Conservation (phyloP, 768 basidiomycete genomes). For the Paxillus involutus region DNA sequence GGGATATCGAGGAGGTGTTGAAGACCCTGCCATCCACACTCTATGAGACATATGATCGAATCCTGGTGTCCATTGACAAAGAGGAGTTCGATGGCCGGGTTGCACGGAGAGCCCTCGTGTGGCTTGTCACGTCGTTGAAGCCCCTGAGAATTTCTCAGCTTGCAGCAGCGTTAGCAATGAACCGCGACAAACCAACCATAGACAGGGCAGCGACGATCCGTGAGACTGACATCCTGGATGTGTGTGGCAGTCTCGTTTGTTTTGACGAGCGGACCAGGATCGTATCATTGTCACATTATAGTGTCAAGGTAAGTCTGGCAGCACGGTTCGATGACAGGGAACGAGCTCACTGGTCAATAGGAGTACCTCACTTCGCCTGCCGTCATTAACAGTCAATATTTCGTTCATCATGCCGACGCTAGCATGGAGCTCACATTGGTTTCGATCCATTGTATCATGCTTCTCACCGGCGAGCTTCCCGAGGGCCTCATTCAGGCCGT, state of each 20-base stretch:
- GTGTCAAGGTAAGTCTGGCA: background rate
- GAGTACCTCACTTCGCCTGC: background rate
- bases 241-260: constrained; percentile 2
- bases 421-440: background rate
- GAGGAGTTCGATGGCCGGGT: too few relatives aligned
- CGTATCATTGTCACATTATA: constrained; percentile 1
- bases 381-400: background rate
- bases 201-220: background rate
- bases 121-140: background rate
- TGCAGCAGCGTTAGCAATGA: background rate
- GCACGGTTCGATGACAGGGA: background rate
- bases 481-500: background rate
- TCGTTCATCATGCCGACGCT: background rate
- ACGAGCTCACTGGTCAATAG: background rate
- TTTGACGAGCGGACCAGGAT: background rate
- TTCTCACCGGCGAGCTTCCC: background rate
- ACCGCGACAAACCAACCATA: background rate
- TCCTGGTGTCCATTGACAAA: too few relatives aligned
- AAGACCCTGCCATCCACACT: too few relatives aligned
- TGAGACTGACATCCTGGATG: background rate
- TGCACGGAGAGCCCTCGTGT: background rate
- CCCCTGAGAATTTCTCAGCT: background rate
- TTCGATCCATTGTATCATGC: background rate
- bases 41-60: too few relatives aligned
- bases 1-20: too few relatives aligned